Evolutionary conservation across 2,329 filamentous ascomycete species (phyloP), one percentile per base, ranked within the genome.

Genomic region (Ascochyta viciae-villosae): DNA sequence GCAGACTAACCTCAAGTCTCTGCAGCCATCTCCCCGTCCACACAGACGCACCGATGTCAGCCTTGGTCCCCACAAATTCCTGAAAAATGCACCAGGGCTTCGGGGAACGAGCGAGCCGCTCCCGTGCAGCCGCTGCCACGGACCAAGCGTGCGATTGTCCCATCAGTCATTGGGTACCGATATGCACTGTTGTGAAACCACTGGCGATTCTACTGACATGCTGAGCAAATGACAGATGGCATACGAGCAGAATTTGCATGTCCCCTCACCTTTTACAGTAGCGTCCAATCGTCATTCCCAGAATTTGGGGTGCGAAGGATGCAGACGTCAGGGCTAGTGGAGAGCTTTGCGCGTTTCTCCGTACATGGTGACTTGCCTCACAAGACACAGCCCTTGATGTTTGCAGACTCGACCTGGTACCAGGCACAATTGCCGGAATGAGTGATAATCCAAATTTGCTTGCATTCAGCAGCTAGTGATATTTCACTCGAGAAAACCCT

Each of bases 221-320:
- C 26, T 29, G 37, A 23, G 24, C 54, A 35, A 52, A 57, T 53
- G 33, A 53, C 3, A 44, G 43, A 23, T 16, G 15, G 16, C 34
- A 44, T 41, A 29, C 16, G 24, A 52, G 54, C 48, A 57, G 22
- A 57, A 24, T 57, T 57, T 57, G 54, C 54, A 41, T 27, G 39
- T 29, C 42, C 44, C 42, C 24, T 23, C 41, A 49, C 39, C 19
- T 38, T 19, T 26, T 37, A 40, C 44, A 44, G 27, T 48, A 52
- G 49, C 16, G 27, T 45, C 8, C 39, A 49, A n/a, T 24, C 6
- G 12, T 48, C 38, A 16, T 45, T 42, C n/a, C 54, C 48, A 22
- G 8, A 38, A 29, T 12, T 16, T 22, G 15, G 42, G 43, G 15
- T 26, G 24, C 34, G 16, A 53, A 52, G 39, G 49, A 37, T 52